Conservation (phyloP, 371 early-diverging fungal genomes). For the Mucor plumbeus region DNA sequence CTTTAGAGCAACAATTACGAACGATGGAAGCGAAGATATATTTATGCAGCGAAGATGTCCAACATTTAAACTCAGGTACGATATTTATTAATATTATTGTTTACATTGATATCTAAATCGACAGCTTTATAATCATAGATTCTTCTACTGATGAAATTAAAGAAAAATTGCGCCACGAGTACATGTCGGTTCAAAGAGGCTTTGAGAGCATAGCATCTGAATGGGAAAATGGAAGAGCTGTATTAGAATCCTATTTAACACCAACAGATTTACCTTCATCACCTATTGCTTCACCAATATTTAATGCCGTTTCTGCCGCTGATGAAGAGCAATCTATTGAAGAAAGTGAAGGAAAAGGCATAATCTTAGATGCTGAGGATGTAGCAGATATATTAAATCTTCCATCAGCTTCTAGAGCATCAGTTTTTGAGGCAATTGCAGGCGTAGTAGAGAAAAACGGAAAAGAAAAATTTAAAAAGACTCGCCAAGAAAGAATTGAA, state of each 20-base stretch:
- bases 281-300: conserved; percentile 14
- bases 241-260: conserved; percentile 34
- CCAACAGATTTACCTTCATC: conserved; percentile 27
- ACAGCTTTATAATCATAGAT: background rate
- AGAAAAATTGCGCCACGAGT: conserved; percentile 38
- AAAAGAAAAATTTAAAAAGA: conserved; percentile 44
- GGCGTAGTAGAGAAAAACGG: conserved; percentile 43
- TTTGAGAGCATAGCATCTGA: conserved; percentile 42
- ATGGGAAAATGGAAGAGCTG: conserved; percentile 51
- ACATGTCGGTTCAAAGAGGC: conserved; percentile 45
- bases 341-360: conserved; percentile 34
- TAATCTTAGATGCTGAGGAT: conserved; percentile 39
- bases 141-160: conserved; percentile 18
- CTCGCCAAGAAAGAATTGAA: conserved; percentile 64
- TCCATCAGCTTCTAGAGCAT: conserved; percentile 47
- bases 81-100: background rate
- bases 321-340: conserved; percentile 18
- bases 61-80: conserved; percentile 40
- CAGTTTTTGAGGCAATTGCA: conserved; percentile 51
- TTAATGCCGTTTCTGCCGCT: background rate
- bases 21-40: conserved; percentile 56
- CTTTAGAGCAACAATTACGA: conserved; percentile 52
- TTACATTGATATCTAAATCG: no score
- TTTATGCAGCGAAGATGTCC: conserved; percentile 53
- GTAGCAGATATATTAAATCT: conserved; percentile 40